These are phyloP conservation scores for Lactarius evosmus DNA, from an alignment of 768 basidiomycete genomes.

Conservation along the genomic window DNA sequence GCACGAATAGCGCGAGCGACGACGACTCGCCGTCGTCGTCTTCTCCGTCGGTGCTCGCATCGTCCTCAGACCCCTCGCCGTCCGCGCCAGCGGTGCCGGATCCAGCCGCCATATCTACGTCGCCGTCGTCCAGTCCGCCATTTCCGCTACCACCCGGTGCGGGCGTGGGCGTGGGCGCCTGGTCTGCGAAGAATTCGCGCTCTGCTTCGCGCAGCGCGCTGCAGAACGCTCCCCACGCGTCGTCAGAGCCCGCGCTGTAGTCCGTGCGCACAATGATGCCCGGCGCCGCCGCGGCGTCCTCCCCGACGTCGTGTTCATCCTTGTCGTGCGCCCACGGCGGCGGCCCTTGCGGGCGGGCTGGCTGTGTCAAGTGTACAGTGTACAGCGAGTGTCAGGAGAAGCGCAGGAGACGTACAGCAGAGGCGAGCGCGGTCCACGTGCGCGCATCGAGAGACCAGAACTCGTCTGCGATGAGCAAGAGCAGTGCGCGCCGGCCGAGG, in stretches of 20 bases:
- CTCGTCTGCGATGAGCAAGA: slow-evolving; percentile 15
- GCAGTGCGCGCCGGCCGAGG: slow-evolving; percentile 8
- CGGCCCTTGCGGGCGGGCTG: slow-evolving; percentile 7
- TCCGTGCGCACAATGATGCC: slow-evolving; percentile 74
- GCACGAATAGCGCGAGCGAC: slow-evolving; percentile 45
- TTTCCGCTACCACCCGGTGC: slow-evolving; percentile 24
- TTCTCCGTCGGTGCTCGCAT: slow-evolving; percentile 14
- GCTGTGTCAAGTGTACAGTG: neutral
- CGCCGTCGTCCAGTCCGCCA: slow-evolving; percentile 24
- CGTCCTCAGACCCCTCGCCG: slow-evolving; percentile 21
- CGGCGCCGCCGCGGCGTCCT: slow-evolving; percentile 46
- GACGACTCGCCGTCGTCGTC: slow-evolving; percentile 25
- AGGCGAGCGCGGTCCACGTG: slow-evolving; percentile 8
- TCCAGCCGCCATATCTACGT: slow-evolving; percentile 11
- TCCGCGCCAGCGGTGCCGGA: slow-evolving; percentile 3
- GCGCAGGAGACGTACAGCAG: neutral
- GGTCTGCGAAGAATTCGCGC: slow-evolving; percentile 46
- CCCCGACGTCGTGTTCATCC: slow-evolving; percentile 45
- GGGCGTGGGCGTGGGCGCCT: slow-evolving; percentile 14
- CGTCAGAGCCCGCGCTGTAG: slow-evolving; percentile 51
- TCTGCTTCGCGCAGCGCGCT: slow-evolving; percentile 52
- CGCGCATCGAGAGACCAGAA: slow-evolving; percentile 20
- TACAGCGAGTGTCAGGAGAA: neutral
- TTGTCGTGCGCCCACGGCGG: slow-evolving; percentile 49
- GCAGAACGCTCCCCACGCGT: slow-evolving; percentile 59